Evolutionary conservation across 2,329 filamentous ascomycete species (phyloP).

Genomic region (Aspergillus ustus): DNA sequence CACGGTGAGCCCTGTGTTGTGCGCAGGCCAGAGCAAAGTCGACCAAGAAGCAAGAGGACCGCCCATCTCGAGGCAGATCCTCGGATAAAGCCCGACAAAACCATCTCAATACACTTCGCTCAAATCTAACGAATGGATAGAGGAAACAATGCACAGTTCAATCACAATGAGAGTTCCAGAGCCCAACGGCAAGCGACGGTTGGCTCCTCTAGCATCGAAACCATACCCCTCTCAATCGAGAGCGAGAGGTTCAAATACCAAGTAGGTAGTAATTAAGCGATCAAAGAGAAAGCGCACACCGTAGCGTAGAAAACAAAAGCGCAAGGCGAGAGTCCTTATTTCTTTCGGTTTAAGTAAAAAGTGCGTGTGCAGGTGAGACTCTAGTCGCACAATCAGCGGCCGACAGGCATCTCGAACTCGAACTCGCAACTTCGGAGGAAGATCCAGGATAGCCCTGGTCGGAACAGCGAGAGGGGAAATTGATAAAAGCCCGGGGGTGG

Average conservation of each 20-base stretch:
- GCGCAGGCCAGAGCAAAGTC: slow-evolving; percentile 33
- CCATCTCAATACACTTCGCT: slow-evolving; percentile 25
- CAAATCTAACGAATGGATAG: neutral
- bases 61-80: slow-evolving; percentile 26
- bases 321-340: neutral
- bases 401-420: slow-evolving; percentile 13
- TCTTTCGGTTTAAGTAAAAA: neutral
- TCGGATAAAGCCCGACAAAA: slow-evolving; percentile 17
- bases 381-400: slow-evolving; percentile 8
- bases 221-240: neutral
- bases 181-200: slow-evolving; percentile 6
- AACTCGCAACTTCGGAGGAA: neutral
- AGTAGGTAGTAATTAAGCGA: neutral
- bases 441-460: slow-evolving; percentile 2
- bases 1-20: slow-evolving; percentile 48
- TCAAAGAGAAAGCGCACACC: neutral
- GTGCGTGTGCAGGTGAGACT: neutral
- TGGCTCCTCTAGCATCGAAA: slow-evolving; percentile 20
- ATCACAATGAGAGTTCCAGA: slow-evolving; percentile 3
- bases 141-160: neutral
- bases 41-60: slow-evolving; percentile 26
- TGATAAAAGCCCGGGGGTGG: slow-evolving; percentile 11
- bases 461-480: neutral
- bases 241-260: neutral
- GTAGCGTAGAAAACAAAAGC: neutral